These are phyloP conservation scores for Saksenaea oblongispora DNA, from an alignment of 371 early-diverging fungal species.

Conservation along the genomic window DNA sequence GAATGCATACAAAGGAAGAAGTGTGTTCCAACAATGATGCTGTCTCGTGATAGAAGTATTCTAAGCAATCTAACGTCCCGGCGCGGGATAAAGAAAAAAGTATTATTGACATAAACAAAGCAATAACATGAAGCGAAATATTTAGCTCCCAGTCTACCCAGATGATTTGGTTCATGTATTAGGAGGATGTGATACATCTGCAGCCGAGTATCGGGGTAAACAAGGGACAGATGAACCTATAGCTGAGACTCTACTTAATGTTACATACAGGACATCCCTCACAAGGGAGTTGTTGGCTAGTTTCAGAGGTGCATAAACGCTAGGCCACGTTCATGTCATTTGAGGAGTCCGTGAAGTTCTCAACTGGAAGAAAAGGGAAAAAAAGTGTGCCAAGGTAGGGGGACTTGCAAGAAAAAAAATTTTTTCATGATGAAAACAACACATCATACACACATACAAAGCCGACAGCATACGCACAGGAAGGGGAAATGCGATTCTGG, in stretches of 20 bases:
- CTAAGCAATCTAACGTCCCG: background rate
- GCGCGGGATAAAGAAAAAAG: background rate
- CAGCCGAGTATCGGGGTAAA: background rate
- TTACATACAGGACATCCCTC: background rate
- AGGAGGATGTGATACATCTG: background rate
- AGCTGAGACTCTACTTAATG: background rate
- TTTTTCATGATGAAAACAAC: background rate
- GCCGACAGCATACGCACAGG: background rate
- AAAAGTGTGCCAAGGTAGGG: background rate
- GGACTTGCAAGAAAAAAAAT: background rate
- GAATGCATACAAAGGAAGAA: too few relatives aligned
- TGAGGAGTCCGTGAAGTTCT: background rate
- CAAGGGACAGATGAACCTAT: background rate
- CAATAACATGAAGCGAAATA: background rate
- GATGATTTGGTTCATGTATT: background rate
- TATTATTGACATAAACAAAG: background rate
- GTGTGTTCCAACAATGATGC: too few relatives aligned
- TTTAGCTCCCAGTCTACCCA: background rate
- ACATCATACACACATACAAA: background rate
- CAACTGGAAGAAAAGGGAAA: background rate
- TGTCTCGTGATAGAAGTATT: too few relatives aligned
- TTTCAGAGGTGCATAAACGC: background rate
- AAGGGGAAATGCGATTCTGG: background rate
- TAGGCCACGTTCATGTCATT: background rate
- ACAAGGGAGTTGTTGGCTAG: background rate